phyloP scores from a whole-genome alignment of 2,329 filamentous ascomycete genomes.

The Pseudocercospora vitis region DNA sequence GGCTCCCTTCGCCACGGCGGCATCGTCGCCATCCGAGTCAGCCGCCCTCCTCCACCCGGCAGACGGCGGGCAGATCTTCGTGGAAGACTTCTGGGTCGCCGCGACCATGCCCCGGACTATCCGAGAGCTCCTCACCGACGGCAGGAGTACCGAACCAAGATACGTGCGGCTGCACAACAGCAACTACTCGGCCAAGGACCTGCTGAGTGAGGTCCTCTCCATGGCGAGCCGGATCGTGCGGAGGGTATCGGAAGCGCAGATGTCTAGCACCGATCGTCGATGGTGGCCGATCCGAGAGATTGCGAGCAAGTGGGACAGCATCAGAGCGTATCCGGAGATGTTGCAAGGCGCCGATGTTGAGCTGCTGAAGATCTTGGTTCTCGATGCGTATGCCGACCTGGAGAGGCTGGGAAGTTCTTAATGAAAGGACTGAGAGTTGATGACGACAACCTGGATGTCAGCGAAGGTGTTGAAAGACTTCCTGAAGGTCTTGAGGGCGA shows the following conservation, averaged over 20 bases:
- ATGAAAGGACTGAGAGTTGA: background rate
- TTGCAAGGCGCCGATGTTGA: constrained; percentile 21
- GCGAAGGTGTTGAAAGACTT: too few relatives aligned
- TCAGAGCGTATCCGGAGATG: constrained; percentile 25
- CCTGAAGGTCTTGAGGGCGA: background rate
- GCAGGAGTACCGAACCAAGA: constrained; percentile 14
- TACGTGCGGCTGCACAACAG: constrained; percentile 23
- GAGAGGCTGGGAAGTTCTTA: constrained; percentile 18
- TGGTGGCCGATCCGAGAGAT: constrained; percentile 23
- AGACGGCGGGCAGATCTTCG: background rate
- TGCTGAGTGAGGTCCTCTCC: constrained; percentile 21
- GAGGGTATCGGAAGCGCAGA: constrained; percentile 15
- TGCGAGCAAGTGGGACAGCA: constrained; percentile 25
- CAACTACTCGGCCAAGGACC: constrained; percentile 16
- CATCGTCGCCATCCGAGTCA: background rate
- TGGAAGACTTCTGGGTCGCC: background rate
- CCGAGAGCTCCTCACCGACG: constrained; percentile 17
- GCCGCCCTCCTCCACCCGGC: background rate
- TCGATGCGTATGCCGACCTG: constrained; percentile 24
- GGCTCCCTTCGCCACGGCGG: background rate
- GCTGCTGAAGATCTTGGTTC: constrained; percentile 24
- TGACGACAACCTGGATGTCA: too few relatives aligned
- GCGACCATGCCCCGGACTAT: constrained; percentile 19
- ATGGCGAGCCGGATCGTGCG: constrained; percentile 20
- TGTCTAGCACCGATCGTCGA: constrained; percentile 17